A percentile compares a stretch with the other conserved stretches of the same genome.
Conservation (phyloP, 805 yeast species). For the Vanderwaltozyma yarrowii region DNA sequence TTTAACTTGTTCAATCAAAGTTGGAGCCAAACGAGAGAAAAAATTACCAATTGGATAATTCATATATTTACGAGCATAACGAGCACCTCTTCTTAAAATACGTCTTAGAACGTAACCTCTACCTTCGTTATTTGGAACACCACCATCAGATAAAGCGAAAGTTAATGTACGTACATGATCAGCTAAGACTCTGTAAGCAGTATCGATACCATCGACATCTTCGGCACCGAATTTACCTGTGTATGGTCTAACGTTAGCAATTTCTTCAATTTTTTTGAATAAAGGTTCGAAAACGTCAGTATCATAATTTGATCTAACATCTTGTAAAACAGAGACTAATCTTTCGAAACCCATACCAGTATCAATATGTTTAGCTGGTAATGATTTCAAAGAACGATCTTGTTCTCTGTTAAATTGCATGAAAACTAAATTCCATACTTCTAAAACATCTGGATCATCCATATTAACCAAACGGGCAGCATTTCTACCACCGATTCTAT, state of each 20-base stretch:
- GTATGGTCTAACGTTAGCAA: constrained; percentile 87
- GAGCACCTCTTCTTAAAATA: constrained; percentile 94
- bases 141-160: constrained; percentile 96
- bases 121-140: constrained; percentile 98
- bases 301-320: constrained; percentile 87
- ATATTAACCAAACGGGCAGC: constrained; percentile 82
- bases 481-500: constrained; percentile 96
- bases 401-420: constrained; percentile 95
- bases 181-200: constrained; percentile 96
- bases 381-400: constrained; percentile 62
- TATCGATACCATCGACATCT: constrained; percentile 89
- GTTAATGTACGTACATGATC: constrained; percentile 97
- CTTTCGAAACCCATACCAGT: constrained; percentile 99
- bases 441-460: constrained; percentile 97
- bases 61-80: constrained; percentile 94
- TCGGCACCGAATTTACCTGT: constrained; percentile 89
- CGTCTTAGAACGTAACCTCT: constrained; percentile 97
- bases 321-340: constrained; percentile 86
- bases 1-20: constrained; percentile 77
- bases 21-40: constrained; percentile 86
- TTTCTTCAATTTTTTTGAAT: constrained; percentile 76
- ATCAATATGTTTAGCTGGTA: constrained; percentile 94
- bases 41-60: constrained; percentile 91
- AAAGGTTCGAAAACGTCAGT: constrained; percentile 93
- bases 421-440: constrained; percentile 96